A percentile compares a stretch with the other conserved stretches of the same genome.
These are phyloP conservation scores for Euphorbia celastroides DNA, from an alignment of 441 rosid genomes.

Conservation along the genomic window DNA sequence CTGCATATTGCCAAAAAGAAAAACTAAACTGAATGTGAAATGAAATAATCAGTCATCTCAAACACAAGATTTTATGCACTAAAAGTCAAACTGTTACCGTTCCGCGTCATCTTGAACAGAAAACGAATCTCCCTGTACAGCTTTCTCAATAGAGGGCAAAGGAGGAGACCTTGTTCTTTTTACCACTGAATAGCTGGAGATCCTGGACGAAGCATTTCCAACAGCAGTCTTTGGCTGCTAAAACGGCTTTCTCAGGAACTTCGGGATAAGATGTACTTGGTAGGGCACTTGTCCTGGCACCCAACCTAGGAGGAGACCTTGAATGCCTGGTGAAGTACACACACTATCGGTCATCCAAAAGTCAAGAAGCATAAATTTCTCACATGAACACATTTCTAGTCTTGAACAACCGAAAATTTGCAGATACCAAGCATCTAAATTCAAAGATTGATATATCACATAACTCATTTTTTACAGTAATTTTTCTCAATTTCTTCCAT, in stretches of 20 bases:
- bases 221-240: slow-evolving; percentile 23
- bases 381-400: not conserved
- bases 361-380: slow-evolving; percentile 7
- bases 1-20: slow-evolving; percentile 34
- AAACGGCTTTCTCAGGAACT: slow-evolving; percentile 30
- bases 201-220: slow-evolving; percentile 31
- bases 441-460: not conserved
- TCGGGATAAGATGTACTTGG: slow-evolving; percentile 39
- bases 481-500: not conserved
- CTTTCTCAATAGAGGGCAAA: slow-evolving; percentile 34
- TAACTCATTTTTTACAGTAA: not conserved
- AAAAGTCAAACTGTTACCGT: slow-evolving; percentile 57
- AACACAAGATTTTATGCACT: slow-evolving; percentile 10
- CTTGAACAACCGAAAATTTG: not conserved
- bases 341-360: slow-evolving; percentile 10
- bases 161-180: slow-evolving; percentile 78
- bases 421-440: not conserved
- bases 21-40: slow-evolving; percentile 16
- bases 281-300: slow-evolving; percentile 32
- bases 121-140: slow-evolving; percentile 34
- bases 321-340: slow-evolving; percentile 40
- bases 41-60: not conserved
- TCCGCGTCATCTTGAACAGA: slow-evolving; percentile 47
- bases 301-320: slow-evolving; percentile 42
- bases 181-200: slow-evolving; percentile 32